Conservation (phyloP, 257 asterid species). For the Fraxinus anomala region DNA sequence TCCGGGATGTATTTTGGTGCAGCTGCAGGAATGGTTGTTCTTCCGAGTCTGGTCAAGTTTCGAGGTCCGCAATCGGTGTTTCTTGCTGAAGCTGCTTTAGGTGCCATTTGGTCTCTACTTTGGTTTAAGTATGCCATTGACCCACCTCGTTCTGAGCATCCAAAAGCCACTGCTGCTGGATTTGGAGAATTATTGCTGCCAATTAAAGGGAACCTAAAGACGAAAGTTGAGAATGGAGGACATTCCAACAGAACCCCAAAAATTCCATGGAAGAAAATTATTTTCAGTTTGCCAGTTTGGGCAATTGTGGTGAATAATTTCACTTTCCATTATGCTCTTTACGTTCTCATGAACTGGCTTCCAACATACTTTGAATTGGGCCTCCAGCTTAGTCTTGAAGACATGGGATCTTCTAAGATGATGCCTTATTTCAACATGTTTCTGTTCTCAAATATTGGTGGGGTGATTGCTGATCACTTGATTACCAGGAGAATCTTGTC, state of each 20-base stretch:
- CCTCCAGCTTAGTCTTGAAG: constrained; percentile 77
- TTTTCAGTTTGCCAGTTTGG: constrained; percentile 77
- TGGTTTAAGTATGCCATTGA: constrained; percentile 78
- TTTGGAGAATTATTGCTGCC: constrained; percentile 83
- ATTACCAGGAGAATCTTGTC: constrained; percentile 61
- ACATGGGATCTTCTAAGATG: constrained; percentile 97
- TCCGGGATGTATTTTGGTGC: constrained; percentile 97
- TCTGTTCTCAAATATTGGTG: constrained; percentile 83
- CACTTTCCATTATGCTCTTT: constrained; percentile 88
- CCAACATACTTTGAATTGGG: constrained; percentile 92
- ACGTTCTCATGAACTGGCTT: constrained; percentile 97
- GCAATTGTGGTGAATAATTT: constrained; percentile 88
- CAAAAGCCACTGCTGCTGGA: constrained; percentile 86
- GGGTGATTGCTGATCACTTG: constrained; percentile 79
- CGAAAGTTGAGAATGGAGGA: constrained; percentile 56
- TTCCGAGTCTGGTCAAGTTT: constrained; percentile 72
- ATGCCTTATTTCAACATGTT: constrained; percentile 88
- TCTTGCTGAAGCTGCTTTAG: constrained; percentile 75
- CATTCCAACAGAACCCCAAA: constrained; percentile 36
- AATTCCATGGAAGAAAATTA: constrained; percentile 81
- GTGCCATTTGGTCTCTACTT: constrained; percentile 74
- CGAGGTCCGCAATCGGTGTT: constrained; percentile 84
- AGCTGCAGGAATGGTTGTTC: constrained; percentile 76
- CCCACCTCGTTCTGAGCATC: constrained; percentile 91
- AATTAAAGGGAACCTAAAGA: constrained; percentile 40